A percentile compares a stretch with the other conserved stretches of the same genome.
Evolutionary conservation across 306 rosid genomes (phyloP).

Genomic region (Vicia sativa): DNA sequence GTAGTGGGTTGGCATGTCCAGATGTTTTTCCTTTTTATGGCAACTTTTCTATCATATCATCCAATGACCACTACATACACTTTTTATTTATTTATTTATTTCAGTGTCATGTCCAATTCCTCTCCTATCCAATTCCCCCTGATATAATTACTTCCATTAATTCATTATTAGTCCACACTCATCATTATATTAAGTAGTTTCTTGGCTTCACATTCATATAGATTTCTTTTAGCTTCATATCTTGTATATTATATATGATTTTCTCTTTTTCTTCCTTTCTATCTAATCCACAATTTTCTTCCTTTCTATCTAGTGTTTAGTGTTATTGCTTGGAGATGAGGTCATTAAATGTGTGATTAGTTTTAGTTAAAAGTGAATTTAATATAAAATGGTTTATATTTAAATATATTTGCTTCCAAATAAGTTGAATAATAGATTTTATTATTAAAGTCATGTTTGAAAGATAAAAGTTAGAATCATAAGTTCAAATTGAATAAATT

Average conservation of each 20-base stretch:
- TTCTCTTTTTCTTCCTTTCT: conserved; percentile 1
- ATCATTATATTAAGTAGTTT: neutral
- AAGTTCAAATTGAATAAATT: neutral
- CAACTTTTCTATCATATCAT: conserved; percentile 46
- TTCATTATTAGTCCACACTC: conserved; percentile 30
- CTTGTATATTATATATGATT: conserved; percentile 11
- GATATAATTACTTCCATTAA: conserved; percentile 39
- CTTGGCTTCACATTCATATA: conserved; percentile 29
- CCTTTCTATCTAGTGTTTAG: neutral
- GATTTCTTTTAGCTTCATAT: conserved; percentile 20
- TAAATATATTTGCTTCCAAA: neutral
- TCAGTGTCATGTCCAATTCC: conserved; percentile 43
- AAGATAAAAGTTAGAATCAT: neutral
- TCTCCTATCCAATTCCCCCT: conserved; percentile 43
- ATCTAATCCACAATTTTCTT: conserved; percentile 2
- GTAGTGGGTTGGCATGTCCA: conserved; percentile 45
- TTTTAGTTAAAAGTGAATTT: neutral
- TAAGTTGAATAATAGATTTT: neutral
- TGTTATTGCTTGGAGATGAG: conserved; percentile 35
- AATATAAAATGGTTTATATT: neutral
- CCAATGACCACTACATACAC: conserved; percentile 46
- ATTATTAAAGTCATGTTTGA: neutral
- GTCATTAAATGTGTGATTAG: conserved; percentile 6
- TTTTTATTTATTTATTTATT: conserved; percentile 28
- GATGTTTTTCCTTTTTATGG: conserved; percentile 46